phyloP scores from a whole-genome alignment of 495 filamentous ascomycete species.

The Evansstolkia leycettana region DNA sequence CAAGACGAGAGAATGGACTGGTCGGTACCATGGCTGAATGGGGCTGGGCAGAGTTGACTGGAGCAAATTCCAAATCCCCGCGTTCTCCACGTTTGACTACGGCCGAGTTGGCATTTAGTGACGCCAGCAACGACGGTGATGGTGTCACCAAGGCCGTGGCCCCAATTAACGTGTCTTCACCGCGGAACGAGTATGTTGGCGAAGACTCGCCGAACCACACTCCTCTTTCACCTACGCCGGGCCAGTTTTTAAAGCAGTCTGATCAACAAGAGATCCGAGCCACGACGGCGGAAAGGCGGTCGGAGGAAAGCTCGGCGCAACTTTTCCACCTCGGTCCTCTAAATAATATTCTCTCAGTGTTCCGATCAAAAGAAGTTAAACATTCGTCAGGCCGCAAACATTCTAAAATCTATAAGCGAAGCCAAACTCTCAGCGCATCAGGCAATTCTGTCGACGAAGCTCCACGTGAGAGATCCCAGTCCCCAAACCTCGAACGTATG shows the following conservation, averaged over 20 bases:
- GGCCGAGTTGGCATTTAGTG: slow-evolving; percentile 14
- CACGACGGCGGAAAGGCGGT: slow-evolving; percentile 1
- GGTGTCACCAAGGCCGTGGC: slow-evolving; percentile 3
- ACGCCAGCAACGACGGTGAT: slow-evolving; percentile 19
- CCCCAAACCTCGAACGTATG: slow-evolving; percentile 22
- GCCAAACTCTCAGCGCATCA: slow-evolving; percentile 52
- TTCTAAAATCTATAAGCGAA: slow-evolving; percentile 63
- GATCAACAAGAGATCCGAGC: slow-evolving; percentile 2
- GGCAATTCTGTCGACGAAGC: slow-evolving; percentile 23
- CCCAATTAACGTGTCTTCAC: background rate
- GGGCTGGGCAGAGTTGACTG: slow-evolving; percentile 91
- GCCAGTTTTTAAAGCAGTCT: slow-evolving; percentile 8
- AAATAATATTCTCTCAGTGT: slow-evolving; percentile 52
- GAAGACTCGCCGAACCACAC: slow-evolving; percentile 4
- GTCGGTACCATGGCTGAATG: slow-evolving; percentile 86
- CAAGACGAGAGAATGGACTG: slow-evolving; percentile 77
- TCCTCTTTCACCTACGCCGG: slow-evolving; percentile 8
- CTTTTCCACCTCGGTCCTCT: slow-evolving; percentile 34
- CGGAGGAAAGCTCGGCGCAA: slow-evolving; percentile 6
- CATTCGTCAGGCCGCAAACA: slow-evolving; percentile 31
- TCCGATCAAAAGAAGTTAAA: slow-evolving; percentile 31
- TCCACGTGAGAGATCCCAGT: slow-evolving; percentile 6
- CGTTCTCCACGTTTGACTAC: slow-evolving; percentile 18
- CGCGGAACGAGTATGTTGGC: background rate
- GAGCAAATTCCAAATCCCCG: slow-evolving; percentile 53